Conservation (phyloP, 192 early-diverging fungal species). For the Chytriomyces sp. region DNA sequence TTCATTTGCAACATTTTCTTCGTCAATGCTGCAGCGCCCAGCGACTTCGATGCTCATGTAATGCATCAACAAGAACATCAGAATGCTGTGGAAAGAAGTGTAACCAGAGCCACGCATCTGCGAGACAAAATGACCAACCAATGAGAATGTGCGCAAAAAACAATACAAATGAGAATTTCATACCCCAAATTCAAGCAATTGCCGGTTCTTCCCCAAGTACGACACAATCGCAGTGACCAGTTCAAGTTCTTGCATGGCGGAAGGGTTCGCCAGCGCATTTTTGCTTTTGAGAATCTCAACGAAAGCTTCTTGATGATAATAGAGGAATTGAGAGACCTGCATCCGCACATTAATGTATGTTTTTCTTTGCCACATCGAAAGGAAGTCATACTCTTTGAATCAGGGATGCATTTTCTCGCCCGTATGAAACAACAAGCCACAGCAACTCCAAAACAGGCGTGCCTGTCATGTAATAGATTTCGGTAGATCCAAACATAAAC, state of each 20-base stretch:
- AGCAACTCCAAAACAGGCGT: constrained; percentile 69
- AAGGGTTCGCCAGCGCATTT: constrained; percentile 48
- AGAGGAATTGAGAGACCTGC: constrained; percentile 49
- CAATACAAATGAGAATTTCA: constrained; percentile 15
- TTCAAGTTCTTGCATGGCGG: constrained; percentile 48
- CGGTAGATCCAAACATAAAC: constrained; percentile 21
- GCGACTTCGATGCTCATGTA: background rate
- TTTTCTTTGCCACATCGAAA: constrained; percentile 28
- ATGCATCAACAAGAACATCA: constrained; percentile 39
- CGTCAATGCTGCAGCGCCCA: constrained; percentile 14
- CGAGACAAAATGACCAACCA: background rate
- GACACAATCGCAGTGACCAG: constrained; percentile 49
- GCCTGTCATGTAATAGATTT: constrained; percentile 69
- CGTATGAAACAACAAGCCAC: constrained; percentile 51
- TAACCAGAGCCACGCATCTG: constrained; percentile 51
- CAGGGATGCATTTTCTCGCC: constrained; percentile 18
- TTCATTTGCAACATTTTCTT: constrained; percentile 42
- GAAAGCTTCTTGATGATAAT: constrained; percentile 58
- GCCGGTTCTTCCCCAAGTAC: constrained; percentile 31
- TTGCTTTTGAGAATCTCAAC: constrained; percentile 61
- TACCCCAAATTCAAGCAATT: constrained; percentile 29
- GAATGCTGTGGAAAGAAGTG: constrained; percentile 49
- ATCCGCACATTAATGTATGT: constrained; percentile 38
- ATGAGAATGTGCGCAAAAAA: background rate
- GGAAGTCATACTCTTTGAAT: constrained; percentile 10